Base-by-base conservation (phyloP, 2,329 filamentous ascomycete species). In the Trichoderma arundinaceum region DNA sequence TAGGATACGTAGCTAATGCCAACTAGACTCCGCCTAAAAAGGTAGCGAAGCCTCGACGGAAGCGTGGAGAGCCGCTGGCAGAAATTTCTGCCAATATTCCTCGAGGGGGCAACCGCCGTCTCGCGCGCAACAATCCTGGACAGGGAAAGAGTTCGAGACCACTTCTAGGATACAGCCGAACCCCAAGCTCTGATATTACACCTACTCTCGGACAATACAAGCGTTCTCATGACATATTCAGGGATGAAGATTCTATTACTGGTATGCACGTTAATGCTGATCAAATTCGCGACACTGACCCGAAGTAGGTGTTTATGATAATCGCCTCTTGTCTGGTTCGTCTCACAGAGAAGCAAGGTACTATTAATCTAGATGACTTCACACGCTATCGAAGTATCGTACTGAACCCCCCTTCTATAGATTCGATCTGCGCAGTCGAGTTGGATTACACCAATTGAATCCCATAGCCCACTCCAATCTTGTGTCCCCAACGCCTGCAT, bases 401-500 rank as follows among this genome's bases (percentile, higher is more conserved):
- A 12, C 43, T 59, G 9, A 61, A 9, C 43, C 17, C 33, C 22
- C 10, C 15, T n/a, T 9, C n/a, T 17, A 10, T 15, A 77, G 75
- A 64, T 78, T 75, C 65, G 73, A 75, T 69, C 69, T 73, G 66
- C 75, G 73, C 53, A 72, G 73, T 28, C 74, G 73, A 67, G 73
- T 77, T 19, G 74, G 71, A 17, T 70, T 80, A 39, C 77, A 78
- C 19, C 72, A 74, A 4, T 72, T 81, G 17, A 76, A 77, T 46
- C 70, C 79, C 15, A 73, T 75, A 41, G 74, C 78, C 9, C 78
- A 80, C 57, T 75, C 79, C 15, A 80, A 77, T 65, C 68, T 79
- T 38, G 71, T 72, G 46, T 78, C 77, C n/a, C 77, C 77, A 5
- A 76, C 76, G 8, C 76, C 74, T 12, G 68, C 71, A 8, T 68